Percentiles rank a stretch among this genome's conserved stretches.
Evolutionary conservation across 345 rosid species (phyloP).

Genomic region (Salix dunnii): DNA sequence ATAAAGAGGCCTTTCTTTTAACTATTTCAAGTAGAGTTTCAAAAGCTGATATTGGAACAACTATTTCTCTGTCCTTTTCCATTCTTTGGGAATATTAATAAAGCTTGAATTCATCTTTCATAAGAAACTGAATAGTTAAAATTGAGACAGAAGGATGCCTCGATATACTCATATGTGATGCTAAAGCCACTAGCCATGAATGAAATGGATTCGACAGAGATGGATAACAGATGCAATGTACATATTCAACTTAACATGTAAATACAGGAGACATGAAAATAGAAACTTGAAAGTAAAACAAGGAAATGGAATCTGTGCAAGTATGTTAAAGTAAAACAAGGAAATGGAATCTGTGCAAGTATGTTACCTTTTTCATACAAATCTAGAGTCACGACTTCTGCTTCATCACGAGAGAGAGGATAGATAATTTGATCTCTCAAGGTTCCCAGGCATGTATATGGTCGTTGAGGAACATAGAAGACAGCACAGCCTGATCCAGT

Average conservation of each 20-base stretch:
- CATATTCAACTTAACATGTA: neutral
- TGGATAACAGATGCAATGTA: neutral
- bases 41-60: neutral
- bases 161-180: neutral
- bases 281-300: neutral
- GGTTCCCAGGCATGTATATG: conserved; percentile 96
- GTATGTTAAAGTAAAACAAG: conserved; percentile 25
- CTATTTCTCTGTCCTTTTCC: neutral
- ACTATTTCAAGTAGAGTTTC: neutral
- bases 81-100: neutral
- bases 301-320: conserved; percentile 10
- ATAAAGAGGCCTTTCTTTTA: neutral
- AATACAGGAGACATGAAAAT: neutral
- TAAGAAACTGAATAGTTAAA: neutral
- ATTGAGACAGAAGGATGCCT: neutral
- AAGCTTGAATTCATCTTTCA: neutral
- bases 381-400: conserved; percentile 48
- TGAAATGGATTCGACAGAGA: neutral
- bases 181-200: neutral
- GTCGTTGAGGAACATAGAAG: conserved; percentile 90
- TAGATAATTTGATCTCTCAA: conserved; percentile 98
- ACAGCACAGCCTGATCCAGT: conserved; percentile 60
- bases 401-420: conserved; percentile 88
- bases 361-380: conserved; percentile 52
- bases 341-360: conserved; percentile 12